phyloP scores from a whole-genome alignment of 2,329 filamentous ascomycete species.

The Colletotrichum coccodes region DNA sequence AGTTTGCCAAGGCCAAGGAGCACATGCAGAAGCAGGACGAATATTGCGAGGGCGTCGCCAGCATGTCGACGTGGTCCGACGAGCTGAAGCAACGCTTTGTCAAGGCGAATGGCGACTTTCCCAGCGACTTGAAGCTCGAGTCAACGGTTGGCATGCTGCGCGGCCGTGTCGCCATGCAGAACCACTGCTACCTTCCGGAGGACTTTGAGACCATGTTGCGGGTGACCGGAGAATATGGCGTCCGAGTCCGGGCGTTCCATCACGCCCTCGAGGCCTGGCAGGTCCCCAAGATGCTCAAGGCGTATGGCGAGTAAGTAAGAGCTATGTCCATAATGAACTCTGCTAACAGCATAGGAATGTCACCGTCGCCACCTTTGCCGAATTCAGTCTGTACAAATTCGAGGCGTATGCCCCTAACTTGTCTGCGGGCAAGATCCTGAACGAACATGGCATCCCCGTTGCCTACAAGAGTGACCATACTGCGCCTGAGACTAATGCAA shows the following conservation, averaged over 20 bases:
- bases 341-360: constrained; percentile 42
- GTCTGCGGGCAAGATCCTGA: constrained; percentile 50
- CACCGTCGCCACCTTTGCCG: constrained; percentile 54
- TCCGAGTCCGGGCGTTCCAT: constrained; percentile 51
- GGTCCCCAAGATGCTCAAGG: constrained; percentile 51
- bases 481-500: constrained; percentile 46
- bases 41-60: constrained; percentile 37
- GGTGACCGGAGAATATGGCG: constrained; percentile 54
- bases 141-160: constrained; percentile 51
- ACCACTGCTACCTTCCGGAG: constrained; percentile 56
- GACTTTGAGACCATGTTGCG: constrained; percentile 55
- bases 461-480: constrained; percentile 56
- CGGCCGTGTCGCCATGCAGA: constrained; percentile 52
- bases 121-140: constrained; percentile 50
- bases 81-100: constrained; percentile 37
- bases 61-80: constrained; percentile 32
- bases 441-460: constrained; percentile 50
- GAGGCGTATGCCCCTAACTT: constrained; percentile 53
- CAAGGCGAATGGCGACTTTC: constrained; percentile 35
- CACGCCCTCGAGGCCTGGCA: constrained; percentile 52
- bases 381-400: constrained; percentile 52
- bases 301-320: constrained; percentile 40
- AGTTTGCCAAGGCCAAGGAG: constrained; percentile 48
- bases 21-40: constrained; percentile 48
- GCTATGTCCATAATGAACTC: constrained; percentile 23